Conservation (phyloP, 108 stramenopile species). For the Seminavis robusta region DNA sequence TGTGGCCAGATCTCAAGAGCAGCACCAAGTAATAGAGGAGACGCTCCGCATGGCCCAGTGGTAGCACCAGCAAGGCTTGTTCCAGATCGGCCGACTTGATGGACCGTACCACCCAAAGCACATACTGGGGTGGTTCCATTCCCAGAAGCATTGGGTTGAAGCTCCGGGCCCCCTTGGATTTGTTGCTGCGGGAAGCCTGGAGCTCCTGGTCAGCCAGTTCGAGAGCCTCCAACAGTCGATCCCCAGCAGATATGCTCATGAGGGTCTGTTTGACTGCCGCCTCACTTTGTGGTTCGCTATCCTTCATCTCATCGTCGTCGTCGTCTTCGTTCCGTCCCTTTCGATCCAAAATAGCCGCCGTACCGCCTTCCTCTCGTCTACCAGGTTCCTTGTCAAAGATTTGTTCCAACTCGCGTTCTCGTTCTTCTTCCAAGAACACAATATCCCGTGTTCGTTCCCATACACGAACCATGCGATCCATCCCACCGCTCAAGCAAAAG, state of each 20-base stretch:
- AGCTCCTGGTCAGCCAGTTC: slow-evolving; percentile 86
- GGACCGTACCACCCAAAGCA: slow-evolving; percentile 79
- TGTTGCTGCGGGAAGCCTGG: slow-evolving; percentile 48
- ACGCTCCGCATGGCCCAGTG: slow-evolving; percentile 73
- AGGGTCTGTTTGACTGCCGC: slow-evolving; percentile 82
- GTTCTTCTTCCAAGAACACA: slow-evolving; percentile 96
- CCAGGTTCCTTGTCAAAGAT: slow-evolving; percentile 80
- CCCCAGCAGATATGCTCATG: slow-evolving; percentile 85
- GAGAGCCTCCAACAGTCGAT: slow-evolving; percentile 92
- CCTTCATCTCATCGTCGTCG: slow-evolving; percentile 38
- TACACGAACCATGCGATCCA: slow-evolving; percentile 94
- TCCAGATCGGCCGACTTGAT: slow-evolving; percentile 91
- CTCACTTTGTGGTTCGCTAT: slow-evolving; percentile 76
- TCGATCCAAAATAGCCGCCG: slow-evolving; percentile 42
- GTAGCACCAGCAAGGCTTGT: slow-evolving; percentile 87
- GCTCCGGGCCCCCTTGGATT: slow-evolving; percentile 46
- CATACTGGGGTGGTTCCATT: slow-evolving; percentile 81
- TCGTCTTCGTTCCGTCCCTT: slow-evolving; percentile 30
- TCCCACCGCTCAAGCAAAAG: slow-evolving; percentile 83
- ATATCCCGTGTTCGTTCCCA: slow-evolving; percentile 97
- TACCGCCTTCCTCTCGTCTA: slow-evolving; percentile 45
- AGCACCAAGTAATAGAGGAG: slow-evolving; percentile 72
- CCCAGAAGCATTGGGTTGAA: slow-evolving; percentile 80
- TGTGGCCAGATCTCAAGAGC: slow-evolving; percentile 51
- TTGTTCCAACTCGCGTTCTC: slow-evolving; percentile 87